Conservation (phyloP, 371 early-diverging fungal genomes). For the Capillidium rhysosporum region DNA sequence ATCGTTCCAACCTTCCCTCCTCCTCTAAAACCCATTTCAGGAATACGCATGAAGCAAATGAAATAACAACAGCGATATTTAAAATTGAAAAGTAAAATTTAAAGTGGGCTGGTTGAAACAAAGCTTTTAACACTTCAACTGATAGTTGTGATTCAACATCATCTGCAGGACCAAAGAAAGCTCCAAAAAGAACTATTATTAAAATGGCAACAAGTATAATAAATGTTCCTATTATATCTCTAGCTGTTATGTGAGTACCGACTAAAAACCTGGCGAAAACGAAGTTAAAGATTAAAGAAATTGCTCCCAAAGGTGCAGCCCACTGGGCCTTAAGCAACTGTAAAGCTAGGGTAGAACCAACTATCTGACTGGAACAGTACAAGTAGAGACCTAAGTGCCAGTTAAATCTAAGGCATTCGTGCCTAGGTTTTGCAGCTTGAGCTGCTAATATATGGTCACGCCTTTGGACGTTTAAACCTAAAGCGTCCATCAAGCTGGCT, state of each 20-base stretch:
- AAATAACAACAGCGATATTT: conserved; percentile 26
- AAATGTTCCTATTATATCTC: conserved; percentile 41
- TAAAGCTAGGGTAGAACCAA: conserved; percentile 39
- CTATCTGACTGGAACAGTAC: conserved; percentile 35
- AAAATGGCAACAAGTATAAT: conserved; percentile 38
- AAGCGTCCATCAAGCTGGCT: conserved; percentile 44
- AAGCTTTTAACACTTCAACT: conserved; percentile 25
- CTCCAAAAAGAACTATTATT: conserved; percentile 42
- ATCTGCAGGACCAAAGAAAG: conserved; percentile 6
- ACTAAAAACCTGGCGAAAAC: conserved; percentile 46
- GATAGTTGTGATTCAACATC: conserved; percentile 26
- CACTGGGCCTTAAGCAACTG: conserved; percentile 48
- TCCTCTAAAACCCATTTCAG: conserved; percentile 28
- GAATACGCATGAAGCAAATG: conserved; percentile 29
- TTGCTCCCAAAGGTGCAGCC: conserved; percentile 50
- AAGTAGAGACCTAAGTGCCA: conserved; percentile 49
- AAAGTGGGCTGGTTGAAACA: conserved; percentile 33
- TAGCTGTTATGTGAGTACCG: conserved; percentile 33
- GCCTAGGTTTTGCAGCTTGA: conserved; percentile 20
- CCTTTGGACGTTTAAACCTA: conserved; percentile 40
- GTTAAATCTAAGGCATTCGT: conserved; percentile 37
- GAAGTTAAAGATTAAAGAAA: conserved; percentile 47
- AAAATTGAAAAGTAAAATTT: conserved; percentile 41
- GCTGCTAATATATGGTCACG: conserved; percentile 43
- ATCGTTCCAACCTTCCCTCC: conserved; percentile 13